Evolutionary conservation across 169 alveolate genomes (phyloP), one percentile per base, ranked within the genome.

Genomic region (Eimeria necatrix): DNA sequence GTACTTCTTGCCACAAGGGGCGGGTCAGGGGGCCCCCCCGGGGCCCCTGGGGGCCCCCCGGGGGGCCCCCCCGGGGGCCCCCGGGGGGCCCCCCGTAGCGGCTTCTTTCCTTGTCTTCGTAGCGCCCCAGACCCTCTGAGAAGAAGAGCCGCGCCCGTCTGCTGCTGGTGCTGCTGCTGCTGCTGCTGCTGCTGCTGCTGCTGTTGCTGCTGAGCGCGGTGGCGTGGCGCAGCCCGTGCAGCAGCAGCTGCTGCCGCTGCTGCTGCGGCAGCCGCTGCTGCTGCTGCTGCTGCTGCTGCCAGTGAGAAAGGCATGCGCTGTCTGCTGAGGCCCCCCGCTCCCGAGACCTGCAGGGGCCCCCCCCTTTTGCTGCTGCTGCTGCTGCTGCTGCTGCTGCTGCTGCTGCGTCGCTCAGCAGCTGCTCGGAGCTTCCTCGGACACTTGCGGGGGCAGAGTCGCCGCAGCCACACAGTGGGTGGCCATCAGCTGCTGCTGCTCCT

Each of bases 271-370:
- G n/a, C n/a, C n/a, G n/a, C n/a, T n/a, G n/a, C n/a, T n/a, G n/a
- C n/a, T n/a, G n/a, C n/a, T n/a, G n/a, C n/a, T n/a, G n/a, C n/a
- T n/a, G n/a, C n/a, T n/a, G n/a, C n/a, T n/a, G n/a, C n/a, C n/a
- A n/a, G n/a, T n/a, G n/a, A n/a, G n/a, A n/a, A n/a, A n/a, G n/a
- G n/a, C n/a, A 8, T 9, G 64, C 64, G 64, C 8, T 9, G 78
- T 68, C 78, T 68, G 78, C 78, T 8, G 78, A 68, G 26, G 78
- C 22, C 22, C 78, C 46, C 78, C 78, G 8, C 78, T 68, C 78
- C 78, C 41, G 22, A n/a, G 49, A 16, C 10, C n/a, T 24, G 20
- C 41, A 68, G 46, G 78, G 10, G 32, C 20, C 8, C 78, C 6
- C 32, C 24, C 78, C n/a, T 68, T 7, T 20, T 10, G 46, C 9